Percentiles rank a stretch among this genome's conserved stretches.
phyloP scores from a whole-genome alignment of 371 early-diverging fungal species.

The Dichotomocladium elegans region DNA sequence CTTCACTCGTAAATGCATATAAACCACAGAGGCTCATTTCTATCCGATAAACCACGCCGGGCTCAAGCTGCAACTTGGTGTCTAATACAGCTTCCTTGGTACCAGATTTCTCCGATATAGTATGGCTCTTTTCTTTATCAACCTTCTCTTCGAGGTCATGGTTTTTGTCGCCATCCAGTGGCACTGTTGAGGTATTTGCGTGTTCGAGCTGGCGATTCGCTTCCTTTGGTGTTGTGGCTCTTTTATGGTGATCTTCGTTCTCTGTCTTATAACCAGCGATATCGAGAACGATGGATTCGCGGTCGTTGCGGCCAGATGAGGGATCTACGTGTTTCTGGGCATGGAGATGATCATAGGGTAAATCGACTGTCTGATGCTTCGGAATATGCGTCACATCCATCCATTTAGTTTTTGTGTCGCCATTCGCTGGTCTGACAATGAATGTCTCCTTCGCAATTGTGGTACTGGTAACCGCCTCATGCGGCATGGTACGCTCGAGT shows the following conservation, averaged over 20 bases:
- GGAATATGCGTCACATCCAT: conserved; percentile 43
- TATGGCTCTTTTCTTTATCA: not conserved
- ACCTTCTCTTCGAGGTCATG: not conserved
- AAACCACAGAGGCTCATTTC: conserved; percentile 56
- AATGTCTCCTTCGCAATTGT: conserved; percentile 45
- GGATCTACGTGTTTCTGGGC: no score
- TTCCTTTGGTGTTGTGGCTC: not conserved
- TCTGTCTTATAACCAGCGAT: conserved; percentile 61
- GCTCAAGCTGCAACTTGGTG: conserved; percentile 13
- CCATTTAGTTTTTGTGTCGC: conserved; percentile 31
- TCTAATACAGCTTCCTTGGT: not conserved
- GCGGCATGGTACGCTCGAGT: conserved; percentile 33
- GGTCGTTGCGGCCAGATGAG: no score
- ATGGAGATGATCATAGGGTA: not conserved
- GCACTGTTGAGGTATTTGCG: not conserved
- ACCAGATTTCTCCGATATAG: not conserved
- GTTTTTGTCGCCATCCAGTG: not conserved
- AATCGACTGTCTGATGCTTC: not conserved
- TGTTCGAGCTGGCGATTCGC: not conserved
- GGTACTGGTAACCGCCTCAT: conserved; percentile 37
- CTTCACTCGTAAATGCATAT: conserved; percentile 30
- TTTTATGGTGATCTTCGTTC: conserved; percentile 8
- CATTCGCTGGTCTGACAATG: conserved; percentile 40
- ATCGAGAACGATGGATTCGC: conserved; percentile 50
- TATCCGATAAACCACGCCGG: conserved; percentile 34